A percentile compares a stretch with the other conserved stretches of the same genome.
Conservation (phyloP, 1,284 basidiomycete species). For the Coniferiporia sulphurascens region DNA sequence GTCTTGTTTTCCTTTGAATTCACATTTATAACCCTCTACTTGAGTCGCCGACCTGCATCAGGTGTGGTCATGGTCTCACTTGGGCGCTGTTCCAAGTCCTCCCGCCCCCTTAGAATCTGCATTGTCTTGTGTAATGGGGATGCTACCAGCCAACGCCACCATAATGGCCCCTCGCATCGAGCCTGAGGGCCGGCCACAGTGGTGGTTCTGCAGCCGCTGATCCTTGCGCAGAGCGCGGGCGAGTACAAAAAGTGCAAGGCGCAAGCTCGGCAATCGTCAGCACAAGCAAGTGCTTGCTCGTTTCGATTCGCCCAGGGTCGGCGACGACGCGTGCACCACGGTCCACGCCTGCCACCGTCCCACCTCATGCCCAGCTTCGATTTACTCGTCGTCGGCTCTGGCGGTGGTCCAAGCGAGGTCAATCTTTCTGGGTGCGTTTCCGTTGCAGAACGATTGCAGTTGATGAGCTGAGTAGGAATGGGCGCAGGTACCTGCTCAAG, state of each 20-base stretch:
- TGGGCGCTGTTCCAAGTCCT: not conserved
- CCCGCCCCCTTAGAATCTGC: not conserved
- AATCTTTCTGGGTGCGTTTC: constrained; percentile 64
- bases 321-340: not conserved
- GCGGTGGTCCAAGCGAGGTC: constrained; percentile 71
- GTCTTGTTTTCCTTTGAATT: not conserved
- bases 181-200: not conserved
- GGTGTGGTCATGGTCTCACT: not conserved
- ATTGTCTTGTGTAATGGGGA: not conserved
- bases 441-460: constrained; percentile 10
- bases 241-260: not conserved
- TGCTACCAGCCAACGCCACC: not conserved
- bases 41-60: not conserved
- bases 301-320: not conserved
- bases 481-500: constrained; percentile 66
- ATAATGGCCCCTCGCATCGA: not conserved
- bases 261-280: not conserved
- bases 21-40: not conserved
- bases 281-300: not conserved
- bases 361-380: constrained; percentile 49
- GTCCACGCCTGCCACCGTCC: not conserved
- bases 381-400: constrained; percentile 68
- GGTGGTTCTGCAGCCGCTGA: not conserved
- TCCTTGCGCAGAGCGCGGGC: no score
- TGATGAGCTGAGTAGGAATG: not conserved